Conservation (phyloP, 768 basidiomycete species). For the Hirschioporus abietinus region DNA sequence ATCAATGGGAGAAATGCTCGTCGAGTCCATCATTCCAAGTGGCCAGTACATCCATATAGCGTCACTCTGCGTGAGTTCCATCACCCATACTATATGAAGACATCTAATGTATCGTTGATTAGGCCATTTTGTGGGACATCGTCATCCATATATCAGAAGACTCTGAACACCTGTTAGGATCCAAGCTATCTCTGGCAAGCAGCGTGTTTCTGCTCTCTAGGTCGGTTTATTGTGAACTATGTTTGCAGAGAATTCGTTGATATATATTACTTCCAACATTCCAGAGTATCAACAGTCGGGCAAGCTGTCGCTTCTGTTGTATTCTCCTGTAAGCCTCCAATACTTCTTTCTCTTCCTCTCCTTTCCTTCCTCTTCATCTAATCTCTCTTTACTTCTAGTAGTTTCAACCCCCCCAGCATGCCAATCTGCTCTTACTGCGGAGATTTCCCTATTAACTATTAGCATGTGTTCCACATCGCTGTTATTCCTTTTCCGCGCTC, state of each 20-base stretch:
- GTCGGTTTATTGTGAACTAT: conserved; percentile 8
- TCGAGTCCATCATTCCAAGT: background rate
- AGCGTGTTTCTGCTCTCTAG: conserved; percentile 28
- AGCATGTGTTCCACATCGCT: background rate
- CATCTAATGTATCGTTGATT: background rate
- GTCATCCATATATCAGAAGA: conserved; percentile 25
- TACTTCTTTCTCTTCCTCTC: conserved; percentile 15
- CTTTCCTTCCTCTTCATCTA: background rate
- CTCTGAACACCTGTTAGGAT: conserved; percentile 17
- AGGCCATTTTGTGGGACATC: conserved; percentile 28
- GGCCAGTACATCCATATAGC: background rate
- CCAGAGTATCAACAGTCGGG: conserved; percentile 12
- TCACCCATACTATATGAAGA: background rate
- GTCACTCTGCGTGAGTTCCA: background rate
- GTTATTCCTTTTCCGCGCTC: background rate
- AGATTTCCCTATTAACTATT: background rate
- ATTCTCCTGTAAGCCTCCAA: conserved; percentile 20
- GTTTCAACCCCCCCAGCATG: background rate
- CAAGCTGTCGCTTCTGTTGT: conserved; percentile 20
- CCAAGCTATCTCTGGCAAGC: conserved; percentile 17
- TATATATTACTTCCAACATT: background rate
- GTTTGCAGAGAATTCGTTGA: background rate
- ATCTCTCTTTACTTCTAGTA: too few relatives aligned
- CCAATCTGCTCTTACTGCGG: background rate
- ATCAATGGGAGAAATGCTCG: background rate